Conservation (phyloP, 345 rosid genomes). For the Sisymbrium irio region DNA sequence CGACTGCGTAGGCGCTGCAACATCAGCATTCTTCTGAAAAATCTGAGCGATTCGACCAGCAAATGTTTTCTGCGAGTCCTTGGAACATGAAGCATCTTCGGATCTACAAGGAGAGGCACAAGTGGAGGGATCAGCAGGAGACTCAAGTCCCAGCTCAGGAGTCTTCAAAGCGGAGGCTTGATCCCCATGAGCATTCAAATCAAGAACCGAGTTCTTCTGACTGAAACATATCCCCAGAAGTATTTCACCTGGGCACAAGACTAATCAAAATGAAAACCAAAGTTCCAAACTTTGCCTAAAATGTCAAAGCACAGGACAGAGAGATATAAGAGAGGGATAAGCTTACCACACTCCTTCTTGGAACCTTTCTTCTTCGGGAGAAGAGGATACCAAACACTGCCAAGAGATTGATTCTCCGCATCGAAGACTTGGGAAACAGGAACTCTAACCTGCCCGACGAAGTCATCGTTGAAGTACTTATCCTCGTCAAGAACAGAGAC, state of each 20-base stretch:
- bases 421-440: slow-evolving; percentile 70
- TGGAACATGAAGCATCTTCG: slow-evolving; percentile 49
- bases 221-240: slow-evolving; percentile 66
- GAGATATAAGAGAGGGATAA: neutral
- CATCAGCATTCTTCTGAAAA: slow-evolving; percentile 61
- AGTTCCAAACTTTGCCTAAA: neutral
- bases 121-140: slow-evolving; percentile 45
- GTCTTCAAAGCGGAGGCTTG: slow-evolving; percentile 34
- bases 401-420: slow-evolving; percentile 73
- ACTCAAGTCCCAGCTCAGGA: slow-evolving; percentile 34
- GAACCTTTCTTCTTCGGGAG: slow-evolving; percentile 77
- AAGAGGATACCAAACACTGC: slow-evolving; percentile 71
- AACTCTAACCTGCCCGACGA: slow-evolving; percentile 67
- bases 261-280: neutral
- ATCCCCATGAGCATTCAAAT: slow-evolving; percentile 37
- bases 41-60: slow-evolving; percentile 78
- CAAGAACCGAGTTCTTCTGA: slow-evolving; percentile 47
- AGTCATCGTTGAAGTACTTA: slow-evolving; percentile 83
- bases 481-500: slow-evolving; percentile 85
- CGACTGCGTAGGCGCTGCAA: slow-evolving; percentile 12
- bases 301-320: neutral
- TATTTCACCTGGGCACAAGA: slow-evolving; percentile 64
- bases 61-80: slow-evolving; percentile 59
- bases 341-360: slow-evolving; percentile 79
- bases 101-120: slow-evolving; percentile 45